Evolutionary conservation across 192 early-diverging fungal species (phyloP).

Genomic region (Allomyces javanicus): DNA sequence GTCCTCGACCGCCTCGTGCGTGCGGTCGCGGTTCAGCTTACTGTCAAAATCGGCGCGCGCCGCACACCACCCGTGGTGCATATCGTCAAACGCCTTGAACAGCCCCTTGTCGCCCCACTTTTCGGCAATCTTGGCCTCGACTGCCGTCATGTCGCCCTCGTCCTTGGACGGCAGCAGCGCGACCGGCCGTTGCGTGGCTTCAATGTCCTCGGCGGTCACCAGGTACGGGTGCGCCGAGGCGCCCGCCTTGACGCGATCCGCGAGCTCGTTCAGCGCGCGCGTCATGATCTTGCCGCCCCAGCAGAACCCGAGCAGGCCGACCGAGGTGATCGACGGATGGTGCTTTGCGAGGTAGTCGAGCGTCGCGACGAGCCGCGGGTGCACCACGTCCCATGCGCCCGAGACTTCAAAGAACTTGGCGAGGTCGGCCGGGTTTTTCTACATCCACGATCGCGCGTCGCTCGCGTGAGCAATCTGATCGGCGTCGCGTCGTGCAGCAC

Average conservation of each 20-base stretch:
- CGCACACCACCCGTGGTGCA: slow-evolving; percentile 7
- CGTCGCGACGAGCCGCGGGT: neutral
- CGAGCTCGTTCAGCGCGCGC: neutral
- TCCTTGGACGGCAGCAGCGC: slow-evolving; percentile 5
- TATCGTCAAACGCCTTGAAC: slow-evolving; percentile 4
- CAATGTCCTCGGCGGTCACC: slow-evolving; percentile 1
- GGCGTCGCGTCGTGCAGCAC: no score
- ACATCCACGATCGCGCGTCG: no score
- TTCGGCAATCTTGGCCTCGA: neutral
- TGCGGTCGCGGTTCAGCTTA: slow-evolving; percentile 4
- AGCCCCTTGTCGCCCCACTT: neutral
- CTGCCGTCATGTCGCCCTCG: slow-evolving; percentile 1
- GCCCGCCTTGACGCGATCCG: neutral
- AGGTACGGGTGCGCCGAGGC: slow-evolving; percentile 6
- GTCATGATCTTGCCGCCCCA: slow-evolving; percentile 5
- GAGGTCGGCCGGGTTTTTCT: slow-evolving; percentile 1
- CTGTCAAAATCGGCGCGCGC: slow-evolving; percentile 6
- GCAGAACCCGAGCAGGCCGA: slow-evolving; percentile 6
- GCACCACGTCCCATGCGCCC: neutral
- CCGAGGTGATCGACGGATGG: neutral
- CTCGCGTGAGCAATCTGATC: no score
- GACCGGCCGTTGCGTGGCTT: neutral
- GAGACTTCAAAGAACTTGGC: neutral
- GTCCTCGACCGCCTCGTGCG: slow-evolving; percentile 4
- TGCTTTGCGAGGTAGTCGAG: neutral